Conservation (phyloP, 208 protist species). For the Jaenimonas drosophilae region DNA sequence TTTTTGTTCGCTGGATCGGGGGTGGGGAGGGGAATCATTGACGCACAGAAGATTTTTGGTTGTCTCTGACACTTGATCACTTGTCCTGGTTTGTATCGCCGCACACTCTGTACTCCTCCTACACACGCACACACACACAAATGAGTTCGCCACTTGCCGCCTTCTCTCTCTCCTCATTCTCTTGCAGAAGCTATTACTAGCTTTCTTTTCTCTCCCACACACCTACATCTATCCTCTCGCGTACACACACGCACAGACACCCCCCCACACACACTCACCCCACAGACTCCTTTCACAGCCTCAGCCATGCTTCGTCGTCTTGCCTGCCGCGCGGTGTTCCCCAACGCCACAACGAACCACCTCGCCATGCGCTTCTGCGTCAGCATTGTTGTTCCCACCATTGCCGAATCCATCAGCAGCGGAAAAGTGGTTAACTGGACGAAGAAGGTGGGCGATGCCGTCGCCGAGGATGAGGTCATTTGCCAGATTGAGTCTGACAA, state of each 20-base stretch:
- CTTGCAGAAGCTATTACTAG: too few species aligned
- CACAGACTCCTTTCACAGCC: too few species aligned
- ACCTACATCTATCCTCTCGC: not conserved
- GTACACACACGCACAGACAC: not conserved
- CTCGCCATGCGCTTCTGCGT: constrained; percentile 76
- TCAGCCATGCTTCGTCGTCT: constrained; percentile 67
- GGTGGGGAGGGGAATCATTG: too few species aligned
- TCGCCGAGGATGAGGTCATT: constrained; percentile 96
- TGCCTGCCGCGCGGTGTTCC: constrained; percentile 8
- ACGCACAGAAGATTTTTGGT: too few species aligned
- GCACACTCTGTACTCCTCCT: too few species aligned
- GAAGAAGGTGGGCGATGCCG: constrained; percentile 93
- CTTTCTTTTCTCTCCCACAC: not conserved
- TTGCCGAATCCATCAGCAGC: constrained; percentile 98
- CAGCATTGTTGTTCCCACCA: constrained; percentile 90
- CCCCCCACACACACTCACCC: not conserved
- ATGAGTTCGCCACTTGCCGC: too few species aligned
- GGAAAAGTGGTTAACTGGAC: constrained; percentile 94
- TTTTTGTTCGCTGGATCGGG: too few species aligned
- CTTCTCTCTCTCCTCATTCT: too few species aligned
- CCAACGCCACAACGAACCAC: constrained; percentile 12
- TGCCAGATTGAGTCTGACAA: constrained; percentile 98
- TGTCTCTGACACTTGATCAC: too few species aligned
- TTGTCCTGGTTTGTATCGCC: too few species aligned
- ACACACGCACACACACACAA: too few species aligned